phyloP scores from a whole-genome alignment of 2,329 filamentous ascomycete genomes.

The Claviceps pusilla region DNA sequence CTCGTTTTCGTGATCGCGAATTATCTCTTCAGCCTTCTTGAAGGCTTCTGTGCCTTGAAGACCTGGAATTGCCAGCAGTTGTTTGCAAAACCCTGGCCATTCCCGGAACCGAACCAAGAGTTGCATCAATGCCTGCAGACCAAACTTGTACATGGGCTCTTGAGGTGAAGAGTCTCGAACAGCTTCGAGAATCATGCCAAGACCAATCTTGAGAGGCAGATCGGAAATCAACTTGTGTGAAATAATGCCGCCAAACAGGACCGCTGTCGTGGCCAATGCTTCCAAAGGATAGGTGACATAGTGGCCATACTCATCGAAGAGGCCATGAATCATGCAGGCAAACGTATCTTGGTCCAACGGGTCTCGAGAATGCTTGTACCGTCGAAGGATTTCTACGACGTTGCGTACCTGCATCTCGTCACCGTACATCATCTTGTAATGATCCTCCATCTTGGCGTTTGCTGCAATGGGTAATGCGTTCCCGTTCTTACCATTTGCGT shows the following conservation, averaged over 20 bases:
- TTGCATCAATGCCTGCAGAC: constrained; percentile 84
- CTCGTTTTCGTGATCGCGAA: constrained; percentile 52
- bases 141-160: constrained; percentile 95
- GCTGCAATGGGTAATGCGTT: constrained; percentile 67
- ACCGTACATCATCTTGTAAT: constrained; percentile 97
- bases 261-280: constrained; percentile 84
- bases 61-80: constrained; percentile 66
- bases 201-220: constrained; percentile 79
- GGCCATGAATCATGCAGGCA: constrained; percentile 92
- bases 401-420: constrained; percentile 74
- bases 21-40: constrained; percentile 66
- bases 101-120: constrained; percentile 69
- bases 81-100: constrained; percentile 89
- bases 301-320: constrained; percentile 94
- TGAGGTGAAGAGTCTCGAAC: constrained; percentile 72
- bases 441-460: constrained; percentile 86
- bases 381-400: constrained; percentile 69
- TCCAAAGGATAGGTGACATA: constrained; percentile 95
- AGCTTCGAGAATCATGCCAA: constrained; percentile 95
- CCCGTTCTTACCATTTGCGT: constrained; percentile 66
- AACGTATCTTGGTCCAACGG: constrained; percentile 85
- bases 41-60: constrained; percentile 75
- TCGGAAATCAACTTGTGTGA: constrained; percentile 83
- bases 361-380: constrained; percentile 77
- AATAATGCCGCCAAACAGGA: constrained; percentile 92